These are phyloP conservation scores for Colletotrichum sp. DNA, from an alignment of 2,329 filamentous ascomycete species.

Conservation along the genomic window DNA sequence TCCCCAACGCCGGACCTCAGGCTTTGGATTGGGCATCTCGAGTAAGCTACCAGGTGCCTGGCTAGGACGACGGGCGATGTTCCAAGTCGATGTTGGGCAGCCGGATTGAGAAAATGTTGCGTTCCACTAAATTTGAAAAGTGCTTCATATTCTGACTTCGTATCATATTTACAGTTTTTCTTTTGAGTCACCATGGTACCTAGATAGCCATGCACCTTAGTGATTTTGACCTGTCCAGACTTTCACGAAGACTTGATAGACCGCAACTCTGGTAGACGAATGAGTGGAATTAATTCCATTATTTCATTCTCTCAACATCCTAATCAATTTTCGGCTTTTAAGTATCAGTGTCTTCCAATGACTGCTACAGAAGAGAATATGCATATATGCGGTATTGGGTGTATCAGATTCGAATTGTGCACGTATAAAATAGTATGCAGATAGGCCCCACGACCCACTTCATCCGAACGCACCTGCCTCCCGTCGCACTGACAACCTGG, in stretches of 20 bases:
- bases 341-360: fast-evolving
- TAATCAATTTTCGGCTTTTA: fast-evolving
- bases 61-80: not conserved
- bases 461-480: not conserved
- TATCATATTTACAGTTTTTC: not conserved
- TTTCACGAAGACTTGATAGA: not conserved
- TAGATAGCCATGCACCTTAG: not conserved
- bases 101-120: not conserved
- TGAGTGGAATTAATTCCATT: fast-evolving
- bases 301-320: fast-evolving
- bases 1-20: too few relatives aligned
- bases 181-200: not conserved
- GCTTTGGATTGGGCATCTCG: not conserved
- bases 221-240: not conserved
- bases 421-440: fast-evolving
- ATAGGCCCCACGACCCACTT: not conserved
- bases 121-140: fast-evolving
- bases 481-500: not conserved
- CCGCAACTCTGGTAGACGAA: fast-evolving
- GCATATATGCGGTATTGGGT: fast-evolving
- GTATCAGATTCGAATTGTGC: fast-evolving
- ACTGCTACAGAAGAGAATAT: fast-evolving
- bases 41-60: not conserved
- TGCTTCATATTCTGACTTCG: not conserved
- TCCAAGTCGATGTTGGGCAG: not conserved